phyloP scores from a whole-genome alignment of 1,139 yeast species.

The Kodamaea fungicola region DNA sequence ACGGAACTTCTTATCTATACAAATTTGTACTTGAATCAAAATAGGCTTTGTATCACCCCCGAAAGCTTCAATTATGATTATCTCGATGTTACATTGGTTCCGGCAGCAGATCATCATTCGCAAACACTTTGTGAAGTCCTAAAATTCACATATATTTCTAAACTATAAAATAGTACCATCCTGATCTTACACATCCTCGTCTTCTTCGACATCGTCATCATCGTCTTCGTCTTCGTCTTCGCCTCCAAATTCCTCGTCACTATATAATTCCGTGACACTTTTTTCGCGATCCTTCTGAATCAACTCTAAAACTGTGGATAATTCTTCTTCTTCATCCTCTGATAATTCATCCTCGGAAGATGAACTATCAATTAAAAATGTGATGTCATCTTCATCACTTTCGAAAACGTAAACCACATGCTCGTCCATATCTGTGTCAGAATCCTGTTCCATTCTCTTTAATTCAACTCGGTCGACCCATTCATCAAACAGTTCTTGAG shows the following conservation, averaged over 20 bases:
- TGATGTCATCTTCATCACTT: slow-evolving; percentile 25
- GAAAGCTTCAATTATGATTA: too few species aligned
- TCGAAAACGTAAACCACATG: slow-evolving; percentile 9
- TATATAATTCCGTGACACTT: slow-evolving; percentile 3
- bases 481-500: slow-evolving; percentile 18
- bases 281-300: slow-evolving; percentile 5
- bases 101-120: too few species aligned
- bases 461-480: slow-evolving; percentile 21
- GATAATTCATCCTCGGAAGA: slow-evolving; percentile 7
- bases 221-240: background rate
- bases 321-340: slow-evolving; percentile 11
- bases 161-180: too few species aligned
- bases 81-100: too few species aligned
- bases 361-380: slow-evolving; percentile 19
- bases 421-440: slow-evolving; percentile 8
- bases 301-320: slow-evolving; percentile 10
- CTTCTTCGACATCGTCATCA: background rate
- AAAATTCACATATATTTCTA: too few species aligned
- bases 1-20: too few species aligned
- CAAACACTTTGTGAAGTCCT: too few species aligned
- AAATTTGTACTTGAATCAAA: too few species aligned
- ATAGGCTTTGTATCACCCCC: too few species aligned
- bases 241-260: slow-evolving; percentile 2
- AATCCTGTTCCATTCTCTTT: slow-evolving; percentile 14
- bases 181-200: background rate